Evolutionary conservation across 805 yeast genomes (phyloP), one percentile per base, ranked within the genome.

Genomic region (Metschnikowia gelsemii): DNA sequence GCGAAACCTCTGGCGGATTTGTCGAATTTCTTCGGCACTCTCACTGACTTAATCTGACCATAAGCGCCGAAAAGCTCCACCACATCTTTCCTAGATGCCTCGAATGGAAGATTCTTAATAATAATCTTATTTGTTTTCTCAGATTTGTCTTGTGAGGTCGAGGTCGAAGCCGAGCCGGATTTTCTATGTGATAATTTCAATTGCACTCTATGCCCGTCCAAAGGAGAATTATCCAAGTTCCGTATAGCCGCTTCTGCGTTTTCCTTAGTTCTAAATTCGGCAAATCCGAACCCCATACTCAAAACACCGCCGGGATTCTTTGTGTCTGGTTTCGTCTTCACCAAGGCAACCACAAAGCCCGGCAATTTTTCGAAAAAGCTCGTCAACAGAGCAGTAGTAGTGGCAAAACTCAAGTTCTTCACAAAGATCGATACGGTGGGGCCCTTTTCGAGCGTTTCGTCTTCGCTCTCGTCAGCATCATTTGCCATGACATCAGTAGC

Each of bases 231-330:
- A 61, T 90, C 87, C 69, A 88, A 66, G 0, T 83, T 74, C 24
- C 72, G 62, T 35, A 88, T 79, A 5, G 96, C 98, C 9, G 76
- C 72, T 29, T 78, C 72, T 0, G 99, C 99, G 55, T 84, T 80
- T 28, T 80, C 87, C 51, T 78, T 79, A 1, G 90, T 78, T 52
- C 71, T 79, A 64, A 88, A 93, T 64, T 93, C 99, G 11, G 79
- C 96, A 66, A 93, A 93, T 1, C 99, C 99, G 57, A 89, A 93
- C 16, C 99, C 99, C 99, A 93, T 93, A 54, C 96, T 88, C 45
- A 81, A 73, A n/a, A 72, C 66, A 43, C 76, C 76, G 8, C 82
- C 84, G 2, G 76, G 58, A 46, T 79, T 76, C 63, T 81, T 87
- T 26, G 95, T 79, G 65, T 91, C 95, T 1, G 96, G 90, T 60